Conservation (phyloP, 352 stramenopile species). For the Detonula confervacea region DNA sequence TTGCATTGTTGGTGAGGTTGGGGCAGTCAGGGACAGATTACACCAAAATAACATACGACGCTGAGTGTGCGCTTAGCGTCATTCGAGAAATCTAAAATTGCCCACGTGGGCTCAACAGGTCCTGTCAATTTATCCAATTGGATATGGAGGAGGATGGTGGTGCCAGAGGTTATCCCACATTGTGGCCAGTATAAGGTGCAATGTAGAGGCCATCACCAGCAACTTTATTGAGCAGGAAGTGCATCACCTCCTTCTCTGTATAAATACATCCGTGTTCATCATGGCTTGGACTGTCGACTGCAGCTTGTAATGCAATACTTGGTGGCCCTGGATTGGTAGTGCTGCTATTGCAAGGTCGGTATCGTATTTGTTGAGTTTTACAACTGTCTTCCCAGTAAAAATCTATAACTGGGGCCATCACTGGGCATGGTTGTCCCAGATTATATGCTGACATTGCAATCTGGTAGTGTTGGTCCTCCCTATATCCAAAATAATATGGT, state of each 20-base stretch:
- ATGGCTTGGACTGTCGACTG: background rate
- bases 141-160: too few species aligned
- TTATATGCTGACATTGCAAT: constrained; percentile 1
- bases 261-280: background rate
- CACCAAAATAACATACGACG: too few species aligned
- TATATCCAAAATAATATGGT: constrained; percentile 2
- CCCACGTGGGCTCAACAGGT: too few species aligned
- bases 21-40: too few species aligned
- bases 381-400: background rate
- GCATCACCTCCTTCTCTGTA: background rate
- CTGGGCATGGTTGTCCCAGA: constrained; percentile 1
- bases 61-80: too few species aligned
- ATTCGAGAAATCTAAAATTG: too few species aligned
- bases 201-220: too few species aligned
- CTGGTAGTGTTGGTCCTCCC: background rate
- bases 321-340: background rate
- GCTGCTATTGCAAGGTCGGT: background rate
- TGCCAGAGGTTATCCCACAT: too few species aligned
- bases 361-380: background rate
- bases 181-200: too few species aligned
- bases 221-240: background rate
- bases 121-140: too few species aligned
- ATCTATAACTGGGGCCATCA: background rate
- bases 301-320: background rate
- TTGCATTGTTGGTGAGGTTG: too few species aligned